These are phyloP conservation scores for Graphilbum ipis-grandicollis DNA, from an alignment of 2,329 filamentous ascomycete genomes.

Conservation along the genomic window DNA sequence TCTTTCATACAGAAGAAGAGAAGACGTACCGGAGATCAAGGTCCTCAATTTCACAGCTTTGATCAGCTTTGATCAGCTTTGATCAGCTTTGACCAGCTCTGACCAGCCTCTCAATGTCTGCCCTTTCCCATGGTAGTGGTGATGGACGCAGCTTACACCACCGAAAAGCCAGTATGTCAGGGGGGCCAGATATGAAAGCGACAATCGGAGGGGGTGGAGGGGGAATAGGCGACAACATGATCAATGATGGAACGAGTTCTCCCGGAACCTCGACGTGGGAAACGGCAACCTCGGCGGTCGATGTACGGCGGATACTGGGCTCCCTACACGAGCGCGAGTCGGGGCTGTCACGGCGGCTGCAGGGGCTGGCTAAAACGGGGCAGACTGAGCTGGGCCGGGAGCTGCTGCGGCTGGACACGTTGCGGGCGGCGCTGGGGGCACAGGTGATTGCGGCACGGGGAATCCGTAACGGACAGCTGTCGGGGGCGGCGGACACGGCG, in stretches of 20 bases:
- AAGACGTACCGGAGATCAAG: too few species aligned
- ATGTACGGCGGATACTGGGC: neutral
- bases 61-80: too few species aligned
- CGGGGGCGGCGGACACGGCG: constrained; percentile 70
- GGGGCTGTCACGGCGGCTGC: neutral
- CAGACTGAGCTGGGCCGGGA: constrained; percentile 74
- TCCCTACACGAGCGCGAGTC: neutral
- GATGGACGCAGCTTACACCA: too few species aligned
- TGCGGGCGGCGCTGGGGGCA: constrained; percentile 73
- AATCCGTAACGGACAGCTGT: constrained; percentile 75
- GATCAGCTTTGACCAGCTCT: too few species aligned
- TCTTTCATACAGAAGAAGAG: too few species aligned
- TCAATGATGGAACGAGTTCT: neutral
- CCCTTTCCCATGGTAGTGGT: too few species aligned
- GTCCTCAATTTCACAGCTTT: too few species aligned
- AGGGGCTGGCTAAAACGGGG: neutral
- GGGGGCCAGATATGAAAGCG: too few species aligned
- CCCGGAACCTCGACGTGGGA: neutral
- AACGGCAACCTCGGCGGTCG: neutral
- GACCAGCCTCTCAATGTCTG: too few species aligned
- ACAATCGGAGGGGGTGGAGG: neutral
- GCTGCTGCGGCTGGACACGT: constrained; percentile 69
- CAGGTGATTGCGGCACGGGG: constrained; percentile 70
- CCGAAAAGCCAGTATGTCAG: too few species aligned
- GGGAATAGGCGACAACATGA: neutral